Base-by-base conservation (phyloP, 352 stramenopile genomes). In the Thraustotheca clavata region DNA sequence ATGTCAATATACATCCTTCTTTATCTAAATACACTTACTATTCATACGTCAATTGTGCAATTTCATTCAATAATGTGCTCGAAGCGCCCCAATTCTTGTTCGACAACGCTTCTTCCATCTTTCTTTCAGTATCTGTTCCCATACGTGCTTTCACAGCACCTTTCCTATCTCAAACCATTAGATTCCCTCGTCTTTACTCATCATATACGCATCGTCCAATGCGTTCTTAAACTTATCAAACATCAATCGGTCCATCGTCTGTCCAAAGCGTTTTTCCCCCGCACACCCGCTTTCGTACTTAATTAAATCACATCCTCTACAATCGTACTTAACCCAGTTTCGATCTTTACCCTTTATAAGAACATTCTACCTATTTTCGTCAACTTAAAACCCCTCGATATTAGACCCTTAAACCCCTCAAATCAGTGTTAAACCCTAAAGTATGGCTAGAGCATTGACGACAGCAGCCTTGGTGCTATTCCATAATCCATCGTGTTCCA, bases 51-150 rank as follows among this genome's bases (percentile, higher is more conserved):
- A 99, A 94, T 66, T 96, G 84, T 54, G 96, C 86, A 69, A 99
- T 97, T 70, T 99, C 93, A 76, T 98, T 98, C 73, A 99, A 84
- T 20, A 98, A 72, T 55, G 96, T 99, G 71, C 88, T 98, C 31
- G 96, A 99, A 11, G 96, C 89, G 29, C 97, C 97, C 96, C 96
- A 99, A 75, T 99, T 99, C 82, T 99, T 99, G 73, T 99, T 98
- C 22, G 96, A 99, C 29, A 99, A 82, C 27, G 96, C 96, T 70
- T 99, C 84, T 71, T 94, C 86, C 69, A 94, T 88, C 70, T 96
- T 94, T 52, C 78, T 75, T 69, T 94, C 87, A 35, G 92, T 82
- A 41, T 96, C 86, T 24, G 81, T 90, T 50, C 85, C 85, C 61
- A 94, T 87, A 63, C 89, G 89, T 68, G 85, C 83, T 69, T 91